Evolutionary conservation across 1,284 basidiomycete species (phyloP).

Genomic region (Anthracocystis panici-leucophaei): DNA sequence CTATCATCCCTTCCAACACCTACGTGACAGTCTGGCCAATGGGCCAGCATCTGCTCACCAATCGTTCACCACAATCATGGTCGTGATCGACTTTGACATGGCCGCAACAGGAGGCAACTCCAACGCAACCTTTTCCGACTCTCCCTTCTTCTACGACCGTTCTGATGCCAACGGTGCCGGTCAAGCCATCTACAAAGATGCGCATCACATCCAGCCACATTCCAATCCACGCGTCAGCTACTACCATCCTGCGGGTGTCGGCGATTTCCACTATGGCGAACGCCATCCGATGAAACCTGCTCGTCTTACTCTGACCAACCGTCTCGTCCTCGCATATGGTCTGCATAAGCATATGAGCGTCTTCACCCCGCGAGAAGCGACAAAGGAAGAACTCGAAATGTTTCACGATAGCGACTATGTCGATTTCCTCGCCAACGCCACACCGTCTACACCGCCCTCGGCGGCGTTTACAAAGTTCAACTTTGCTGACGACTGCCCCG

Average conservation of each 20-base stretch:
- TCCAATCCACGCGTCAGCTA: constrained; percentile 83
- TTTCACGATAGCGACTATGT: constrained; percentile 96
- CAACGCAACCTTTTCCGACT: constrained; percentile 62
- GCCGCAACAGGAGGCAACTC: constrained; percentile 38
- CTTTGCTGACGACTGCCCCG: constrained; percentile 69
- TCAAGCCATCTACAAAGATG: constrained; percentile 51
- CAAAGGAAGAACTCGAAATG: constrained; percentile 85
- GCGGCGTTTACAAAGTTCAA: constrained; percentile 67
- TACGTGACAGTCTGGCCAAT: constrained; percentile 4
- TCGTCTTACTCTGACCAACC: constrained; percentile 91
- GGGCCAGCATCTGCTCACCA: constrained; percentile 1
- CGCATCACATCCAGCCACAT: constrained; percentile 60
- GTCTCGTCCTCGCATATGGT: constrained; percentile 94
- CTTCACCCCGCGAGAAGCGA: constrained; percentile 88
- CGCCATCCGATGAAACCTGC: constrained; percentile 99
- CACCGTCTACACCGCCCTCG: constrained; percentile 61
- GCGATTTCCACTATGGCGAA: constrained; percentile 84
- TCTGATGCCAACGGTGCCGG: constrained; percentile 46
- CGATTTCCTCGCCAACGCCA: constrained; percentile 83
- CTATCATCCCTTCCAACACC: constrained; percentile 2
- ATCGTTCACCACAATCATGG: constrained; percentile 39
- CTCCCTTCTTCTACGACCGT: constrained; percentile 67
- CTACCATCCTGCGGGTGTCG: constrained; percentile 93
- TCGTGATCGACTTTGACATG: constrained; percentile 64
- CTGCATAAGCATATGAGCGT: constrained; percentile 96